Evolutionary conservation across 2,329 filamentous ascomycete genomes (phyloP).

Genomic region (Didymella lethalis): DNA sequence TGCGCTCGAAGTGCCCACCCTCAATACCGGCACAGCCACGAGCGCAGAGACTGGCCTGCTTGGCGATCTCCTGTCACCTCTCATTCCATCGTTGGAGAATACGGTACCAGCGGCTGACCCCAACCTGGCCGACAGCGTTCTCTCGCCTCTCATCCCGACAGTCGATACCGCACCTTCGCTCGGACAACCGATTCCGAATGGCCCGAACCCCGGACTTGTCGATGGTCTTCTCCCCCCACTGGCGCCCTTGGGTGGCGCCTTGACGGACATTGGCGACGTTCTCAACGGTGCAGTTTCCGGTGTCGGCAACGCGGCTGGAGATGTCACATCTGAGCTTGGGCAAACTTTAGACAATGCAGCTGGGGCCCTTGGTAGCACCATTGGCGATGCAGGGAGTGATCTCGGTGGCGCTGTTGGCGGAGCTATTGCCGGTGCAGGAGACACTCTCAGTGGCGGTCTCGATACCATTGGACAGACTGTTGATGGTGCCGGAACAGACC

Average conservation of each 20-base stretch:
- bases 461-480: neutral
- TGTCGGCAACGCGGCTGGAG: neutral
- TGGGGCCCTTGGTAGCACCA: neutral
- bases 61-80: neutral
- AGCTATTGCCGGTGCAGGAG: neutral
- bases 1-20: no score
- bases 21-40: neutral
- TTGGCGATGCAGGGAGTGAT: neutral
- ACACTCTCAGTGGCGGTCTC: neutral
- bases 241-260: neutral
- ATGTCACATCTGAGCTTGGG: neutral
- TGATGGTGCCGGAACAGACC: neutral
- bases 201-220: neutral
- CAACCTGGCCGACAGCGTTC: neutral
- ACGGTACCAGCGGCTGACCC: neutral
- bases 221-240: neutral
- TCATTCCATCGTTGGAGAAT: neutral
- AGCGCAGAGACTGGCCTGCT: neutral
- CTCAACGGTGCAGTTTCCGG: neutral
- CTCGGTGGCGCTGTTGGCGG: neutral
- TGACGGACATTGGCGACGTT: neutral
- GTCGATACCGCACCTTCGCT: neutral
- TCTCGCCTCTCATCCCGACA: neutral
- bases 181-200: neutral
- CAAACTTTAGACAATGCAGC: neutral